Conservation (phyloP, 495 filamentous ascomycete species). For the Aspergillus cavernicola region DNA sequence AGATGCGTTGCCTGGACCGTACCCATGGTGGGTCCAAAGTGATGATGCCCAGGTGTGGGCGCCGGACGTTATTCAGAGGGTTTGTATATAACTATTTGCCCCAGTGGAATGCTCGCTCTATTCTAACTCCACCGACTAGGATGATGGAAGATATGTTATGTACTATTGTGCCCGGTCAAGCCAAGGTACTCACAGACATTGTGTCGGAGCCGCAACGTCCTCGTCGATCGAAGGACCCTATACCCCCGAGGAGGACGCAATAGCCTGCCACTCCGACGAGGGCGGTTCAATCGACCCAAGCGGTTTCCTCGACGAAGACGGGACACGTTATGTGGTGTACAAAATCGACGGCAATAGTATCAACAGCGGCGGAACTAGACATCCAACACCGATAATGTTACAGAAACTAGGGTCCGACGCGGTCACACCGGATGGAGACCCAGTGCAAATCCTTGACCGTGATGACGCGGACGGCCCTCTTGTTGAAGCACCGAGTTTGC, state of each 20-base stretch:
- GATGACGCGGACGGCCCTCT: constrained; percentile 53
- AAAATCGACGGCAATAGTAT: constrained; percentile 62
- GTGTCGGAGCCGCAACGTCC: constrained; percentile 51
- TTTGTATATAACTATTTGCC: too few species aligned
- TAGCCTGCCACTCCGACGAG: constrained; percentile 47
- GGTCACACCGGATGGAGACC: constrained; percentile 45
- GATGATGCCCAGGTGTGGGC: constrained; percentile 27
- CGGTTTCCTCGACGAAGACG: constrained; percentile 50
- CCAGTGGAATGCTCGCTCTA: too few species aligned
- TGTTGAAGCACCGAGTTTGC: constrained; percentile 58
- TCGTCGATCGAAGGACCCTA: constrained; percentile 48
- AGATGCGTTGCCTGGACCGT: constrained; percentile 34
- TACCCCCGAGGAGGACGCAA: constrained; percentile 35
- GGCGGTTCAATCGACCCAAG: constrained; percentile 59
- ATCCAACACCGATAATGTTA: constrained; percentile 57
- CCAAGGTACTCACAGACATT: constrained; percentile 40
- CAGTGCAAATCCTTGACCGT: constrained; percentile 54
- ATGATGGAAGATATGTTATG: constrained; percentile 51
- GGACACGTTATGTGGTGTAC: constrained; percentile 55
- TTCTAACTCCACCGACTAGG: constrained; percentile 18
- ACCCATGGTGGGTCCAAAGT: constrained; percentile 26
- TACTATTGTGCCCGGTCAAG: constrained; percentile 54
- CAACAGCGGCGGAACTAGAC: constrained; percentile 50
- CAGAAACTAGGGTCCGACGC: constrained; percentile 53
- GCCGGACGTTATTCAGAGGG: constrained; percentile 38